Conservation (phyloP, 2,329 filamentous ascomycete genomes). For the Pestalotiopsis sp. region DNA sequence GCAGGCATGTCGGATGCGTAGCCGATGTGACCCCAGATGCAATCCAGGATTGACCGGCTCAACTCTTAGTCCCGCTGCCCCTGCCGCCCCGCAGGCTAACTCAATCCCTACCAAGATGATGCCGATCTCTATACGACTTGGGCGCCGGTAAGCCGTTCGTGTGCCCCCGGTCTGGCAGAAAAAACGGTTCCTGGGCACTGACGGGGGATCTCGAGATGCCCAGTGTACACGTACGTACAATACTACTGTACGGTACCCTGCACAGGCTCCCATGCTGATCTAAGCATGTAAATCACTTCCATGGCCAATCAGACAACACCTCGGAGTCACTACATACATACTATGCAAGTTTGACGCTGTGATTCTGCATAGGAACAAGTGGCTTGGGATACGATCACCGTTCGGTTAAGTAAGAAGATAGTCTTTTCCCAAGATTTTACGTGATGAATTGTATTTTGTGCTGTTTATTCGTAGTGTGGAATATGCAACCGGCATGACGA, state of each 20-base stretch:
- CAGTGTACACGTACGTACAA: background rate
- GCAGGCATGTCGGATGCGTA: background rate
- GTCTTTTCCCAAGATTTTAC: no score
- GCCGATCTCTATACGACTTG: slow-evolving; percentile 3
- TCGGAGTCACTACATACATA: background rate
- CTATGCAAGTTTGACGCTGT: background rate
- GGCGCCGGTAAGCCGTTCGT: background rate
- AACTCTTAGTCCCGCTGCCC: slow-evolving; percentile 3
- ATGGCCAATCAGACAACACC: background rate
- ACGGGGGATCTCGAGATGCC: background rate
- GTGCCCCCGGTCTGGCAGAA: background rate
- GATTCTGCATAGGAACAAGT: background rate
- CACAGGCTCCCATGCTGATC: background rate
- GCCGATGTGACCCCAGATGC: slow-evolving; percentile 1
- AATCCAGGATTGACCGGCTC: background rate
- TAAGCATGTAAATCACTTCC: background rate
- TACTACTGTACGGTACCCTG: background rate
- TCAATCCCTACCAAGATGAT: slow-evolving; percentile 1
- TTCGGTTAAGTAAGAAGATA: no score
- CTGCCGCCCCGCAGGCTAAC: background rate
- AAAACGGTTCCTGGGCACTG: background rate
- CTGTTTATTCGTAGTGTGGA: no score
- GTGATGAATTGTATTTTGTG: no score
- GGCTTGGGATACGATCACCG: no score
- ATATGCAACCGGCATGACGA: background rate